A percentile compares a stretch with the other conserved stretches of the same genome.
phyloP scores from a whole-genome alignment of 2,329 filamentous ascomycete genomes.

The Ophiostoma himal-ulmi region DNA sequence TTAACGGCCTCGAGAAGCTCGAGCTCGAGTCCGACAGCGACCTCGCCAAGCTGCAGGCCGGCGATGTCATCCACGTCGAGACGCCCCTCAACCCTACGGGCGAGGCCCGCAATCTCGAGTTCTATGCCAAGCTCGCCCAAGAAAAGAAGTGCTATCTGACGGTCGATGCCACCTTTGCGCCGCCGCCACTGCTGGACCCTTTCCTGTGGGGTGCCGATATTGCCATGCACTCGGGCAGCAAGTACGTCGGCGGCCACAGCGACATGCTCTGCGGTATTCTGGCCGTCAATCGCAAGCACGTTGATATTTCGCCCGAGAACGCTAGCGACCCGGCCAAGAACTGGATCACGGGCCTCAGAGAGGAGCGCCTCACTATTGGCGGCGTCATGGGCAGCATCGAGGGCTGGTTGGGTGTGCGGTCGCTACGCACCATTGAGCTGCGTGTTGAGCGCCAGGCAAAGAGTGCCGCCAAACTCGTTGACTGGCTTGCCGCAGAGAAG shows the following conservation, averaged over 20 bases:
- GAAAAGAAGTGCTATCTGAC: conserved; percentile 66
- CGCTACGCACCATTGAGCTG: conserved; percentile 77
- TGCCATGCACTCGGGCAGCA: conserved; percentile 87
- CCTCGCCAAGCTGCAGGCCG: conserved; percentile 59
- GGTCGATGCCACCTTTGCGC: conserved; percentile 89
- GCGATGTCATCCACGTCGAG: conserved; percentile 86
- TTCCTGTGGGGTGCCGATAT: conserved; percentile 76
- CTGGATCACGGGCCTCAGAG: conserved; percentile 56
- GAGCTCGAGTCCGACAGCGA: conserved; percentile 49
- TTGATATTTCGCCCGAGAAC: conserved; percentile 21
- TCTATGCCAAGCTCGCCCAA: conserved; percentile 68
- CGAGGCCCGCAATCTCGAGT: conserved; percentile 65
- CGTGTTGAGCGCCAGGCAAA: conserved; percentile 70
- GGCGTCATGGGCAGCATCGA: conserved; percentile 84
- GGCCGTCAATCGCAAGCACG: conserved; percentile 47
- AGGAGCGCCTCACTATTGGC: conserved; percentile 72
- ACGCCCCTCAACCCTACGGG: conserved; percentile 91
- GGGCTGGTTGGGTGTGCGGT: conserved; percentile 84
- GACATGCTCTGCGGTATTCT: conserved; percentile 89
- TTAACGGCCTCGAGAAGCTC: conserved; percentile 69
- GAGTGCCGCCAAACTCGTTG: conserved; percentile 63
- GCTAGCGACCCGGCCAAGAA: conserved; percentile 39
- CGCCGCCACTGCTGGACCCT: conserved; percentile 82
- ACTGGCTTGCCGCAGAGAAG: conserved; percentile 59
- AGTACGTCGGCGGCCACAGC: conserved; percentile 93